Evolutionary conservation across 2,329 filamentous ascomycete species (phyloP), one percentile per base, ranked within the genome.

Genomic region (Aspergillus sp.): DNA sequence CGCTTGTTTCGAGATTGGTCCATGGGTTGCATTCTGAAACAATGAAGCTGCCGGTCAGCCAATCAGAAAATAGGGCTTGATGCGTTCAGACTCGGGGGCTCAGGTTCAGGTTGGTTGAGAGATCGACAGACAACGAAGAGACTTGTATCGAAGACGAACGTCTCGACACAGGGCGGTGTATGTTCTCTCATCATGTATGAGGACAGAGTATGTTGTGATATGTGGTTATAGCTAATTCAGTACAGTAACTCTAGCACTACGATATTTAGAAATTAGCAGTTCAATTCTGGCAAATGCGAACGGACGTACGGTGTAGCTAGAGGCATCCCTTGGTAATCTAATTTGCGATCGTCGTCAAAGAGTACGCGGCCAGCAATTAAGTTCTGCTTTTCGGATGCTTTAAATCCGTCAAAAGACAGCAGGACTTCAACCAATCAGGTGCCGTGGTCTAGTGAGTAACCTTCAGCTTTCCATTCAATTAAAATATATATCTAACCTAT

Each of bases 401-500:
- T 11, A 4, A 36, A 4, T 15, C 13, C 5, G 2, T n/a, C n/a
- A 7, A 5, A 36, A 36, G 13, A 36, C 5, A 1, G 8, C 26
- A 30, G 12, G 1, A 9, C 11, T 4, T 32, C 24, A 22, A 32
- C 20, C 32, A 20, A 50, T 30, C 15, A 53, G 62, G 62, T 63
- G 43, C 43, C 56, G 52, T 64, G 62, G 62, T 64, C 48, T 61
- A 66, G 59, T 65, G 34, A 36, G 34, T 36, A 36, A 36, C 34
- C 12, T n/a, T n/a, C 5, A 36, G 34, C 5, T 6, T 30, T 30
- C 26, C 8, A n/a, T 36, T n/a, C 1, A 15, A 15, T 5, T n/a
- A 7, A 5, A 36, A 36, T 36, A 6, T 36, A 36, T n/a, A 36
- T 36, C 34, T 36, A 36, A 36, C 34, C 15, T 0, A 6, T 1